Evolutionary conservation across 2,329 filamentous ascomycete genomes (phyloP).

Genomic region (Pestalotiopsis sp.): DNA sequence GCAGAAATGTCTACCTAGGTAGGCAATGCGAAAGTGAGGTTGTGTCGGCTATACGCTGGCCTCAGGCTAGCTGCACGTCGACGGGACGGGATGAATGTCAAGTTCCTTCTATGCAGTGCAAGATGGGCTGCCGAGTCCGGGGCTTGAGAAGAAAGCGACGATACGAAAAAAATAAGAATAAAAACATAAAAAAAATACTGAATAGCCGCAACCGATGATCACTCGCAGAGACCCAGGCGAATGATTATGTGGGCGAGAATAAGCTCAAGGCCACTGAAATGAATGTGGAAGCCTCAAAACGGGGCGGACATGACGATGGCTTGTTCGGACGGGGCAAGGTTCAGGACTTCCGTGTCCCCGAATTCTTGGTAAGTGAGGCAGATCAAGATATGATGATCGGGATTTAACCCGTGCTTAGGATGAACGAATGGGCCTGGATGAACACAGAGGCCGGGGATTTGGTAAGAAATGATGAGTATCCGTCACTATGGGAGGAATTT

Average conservation of each 20-base stretch:
- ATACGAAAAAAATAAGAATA: background rate
- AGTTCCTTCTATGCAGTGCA: background rate
- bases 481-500: background rate
- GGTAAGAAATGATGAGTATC: background rate
- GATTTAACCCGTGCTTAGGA: background rate
- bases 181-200: background rate
- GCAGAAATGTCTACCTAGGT: background rate
- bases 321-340: background rate
- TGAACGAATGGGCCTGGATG: background rate
- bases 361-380: background rate
- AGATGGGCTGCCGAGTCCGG: background rate
- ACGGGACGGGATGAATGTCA: background rate
- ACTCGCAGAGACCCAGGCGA: background rate
- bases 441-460: background rate
- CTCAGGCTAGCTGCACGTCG: background rate
- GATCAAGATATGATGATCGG: background rate
- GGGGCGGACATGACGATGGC: background rate
- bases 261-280: background rate
- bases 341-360: background rate
- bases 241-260: background rate
- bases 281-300: conserved; percentile 1
- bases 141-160: background rate
- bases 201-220: background rate
- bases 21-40: too few relatives aligned
- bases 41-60: background rate